Evolutionary conservation across 805 yeast genomes (phyloP).

Genomic region (Candida quercuum): DNA sequence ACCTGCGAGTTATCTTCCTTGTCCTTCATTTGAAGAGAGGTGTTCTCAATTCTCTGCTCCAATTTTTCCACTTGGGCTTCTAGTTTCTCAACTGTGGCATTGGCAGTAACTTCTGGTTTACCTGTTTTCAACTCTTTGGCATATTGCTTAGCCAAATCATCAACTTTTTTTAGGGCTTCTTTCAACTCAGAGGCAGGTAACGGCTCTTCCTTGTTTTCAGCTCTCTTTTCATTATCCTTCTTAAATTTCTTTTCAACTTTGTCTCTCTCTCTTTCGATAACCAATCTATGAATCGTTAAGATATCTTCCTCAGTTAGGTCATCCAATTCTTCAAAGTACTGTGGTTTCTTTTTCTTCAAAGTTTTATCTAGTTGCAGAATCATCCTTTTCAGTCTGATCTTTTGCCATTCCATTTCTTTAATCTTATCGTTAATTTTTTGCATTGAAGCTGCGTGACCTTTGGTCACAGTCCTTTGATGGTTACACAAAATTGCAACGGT

Average conservation of each 20-base stretch:
- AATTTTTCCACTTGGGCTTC: conserved; percentile 64
- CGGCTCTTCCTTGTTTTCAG: conserved; percentile 48
- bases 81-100: conserved; percentile 56
- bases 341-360: conserved; percentile 42
- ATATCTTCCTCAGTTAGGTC: conserved; percentile 65
- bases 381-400: conserved; percentile 65
- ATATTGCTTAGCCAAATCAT: conserved; percentile 46
- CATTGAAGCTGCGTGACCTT: conserved; percentile 76
- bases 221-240: conserved; percentile 72
- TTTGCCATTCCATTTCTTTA: conserved; percentile 81
- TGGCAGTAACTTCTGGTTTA: conserved; percentile 47
- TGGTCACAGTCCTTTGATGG: conserved; percentile 91
- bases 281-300: conserved; percentile 46
- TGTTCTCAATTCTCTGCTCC: conserved; percentile 64
- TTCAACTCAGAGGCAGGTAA: conserved; percentile 52
- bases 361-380: conserved; percentile 59
- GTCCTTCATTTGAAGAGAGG: conserved; percentile 75
- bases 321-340: conserved; percentile 62
- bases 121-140: conserved; percentile 54
- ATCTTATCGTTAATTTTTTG: conserved; percentile 73
- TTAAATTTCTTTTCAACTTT: conserved; percentile 58
- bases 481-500: conserved; percentile 94
- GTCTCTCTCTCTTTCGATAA: conserved; percentile 63
- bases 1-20: conserved; percentile 93
- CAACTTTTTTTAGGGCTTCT: conserved; percentile 51